Evolutionary conservation across 2,329 filamentous ascomycete genomes (phyloP), one percentile per base, ranked within the genome.

Genomic region (Aureobasidium sp.): DNA sequence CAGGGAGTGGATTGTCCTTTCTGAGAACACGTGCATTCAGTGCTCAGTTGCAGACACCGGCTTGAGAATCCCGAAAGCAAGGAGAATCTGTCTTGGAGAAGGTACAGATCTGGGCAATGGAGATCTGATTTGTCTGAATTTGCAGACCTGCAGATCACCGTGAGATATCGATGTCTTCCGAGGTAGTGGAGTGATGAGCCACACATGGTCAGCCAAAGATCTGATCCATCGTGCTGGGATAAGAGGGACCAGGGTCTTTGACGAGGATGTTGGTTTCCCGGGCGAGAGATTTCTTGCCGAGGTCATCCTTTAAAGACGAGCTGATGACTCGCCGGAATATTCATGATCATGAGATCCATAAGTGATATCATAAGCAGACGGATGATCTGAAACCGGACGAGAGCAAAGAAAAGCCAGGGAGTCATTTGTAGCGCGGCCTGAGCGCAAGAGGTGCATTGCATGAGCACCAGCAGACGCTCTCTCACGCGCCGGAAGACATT

Each of bases 381-480:
- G 32, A 22, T 14, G 6, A 17, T 25, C 21, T 37, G 30, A 47
- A 25, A 47, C 44, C 21, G 44, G 27, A 47, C 10, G 30, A 27
- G 30, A 37, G 21, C 19, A 32, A 35, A 30, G 5, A 25, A 12
- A n/a, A 12, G n/a, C 44, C 44, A 47, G 32, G 10, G 27, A 14
- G 17, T 37, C n/a, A n/a, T 29, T 37, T 21, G 30, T 25, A 37
- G 44, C 44, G 44, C n/a, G 10, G n/a, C 6, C 27, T 37, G n/a
- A 21, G 44, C 44, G 44, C 44, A 25, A 37, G 11, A 25, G 30
- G n/a, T 47, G 44, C 44, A 47, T 47, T 47, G 44, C 44, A 47
- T 47, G 32, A 25, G 21, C 21, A 27, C 29, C 41, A 37, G n/a
- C 21, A 14, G 22, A 35, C 30, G n/a, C 7, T 27, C 17, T 14